Evolutionary conservation across 371 early-diverging fungal genomes (phyloP), one percentile per base, ranked within the genome.

Genomic region (Saksenaea vasiformis): DNA sequence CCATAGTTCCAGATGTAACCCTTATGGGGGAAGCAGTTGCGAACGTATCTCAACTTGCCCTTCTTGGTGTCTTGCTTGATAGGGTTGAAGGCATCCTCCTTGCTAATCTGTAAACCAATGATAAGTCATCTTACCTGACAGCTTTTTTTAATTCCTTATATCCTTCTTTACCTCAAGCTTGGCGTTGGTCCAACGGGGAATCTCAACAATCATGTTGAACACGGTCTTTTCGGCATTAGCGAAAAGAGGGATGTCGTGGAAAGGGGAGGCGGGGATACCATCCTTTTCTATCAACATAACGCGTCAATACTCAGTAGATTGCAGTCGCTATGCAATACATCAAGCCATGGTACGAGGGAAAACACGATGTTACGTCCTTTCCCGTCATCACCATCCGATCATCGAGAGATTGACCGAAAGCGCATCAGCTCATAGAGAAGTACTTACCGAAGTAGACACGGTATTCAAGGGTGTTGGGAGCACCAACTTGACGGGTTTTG

Each of bases 1-100:
- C 98, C 98, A 69, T 98, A 98, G 89, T 98, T 98, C 97, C 97
- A 98, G 67, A 93, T 90, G 81, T 97, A 98, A 44, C 99, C 99
- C 76, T 95, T 93, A 85, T 90, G 91, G 14, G 98, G 99, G 86
- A 95, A 98, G 66, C 93, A 85, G 85, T 98, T 98, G 68, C 90
- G 84, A 54, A 97, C 94, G 81, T 87, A 98, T 65, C 99, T 85
- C 51, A 94, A 88, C 76, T 93, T 92, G 67, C 92, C 95, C 79
- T 98, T 94, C 85, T 95, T 94, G 60, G 88, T 80, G 76, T 98
- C 99, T 77, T 98, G 97, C 79, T 87, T 93, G 76, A 98, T 98
- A 56, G 98, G 98, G 86, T 98, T 98, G 72, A 95, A 83, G 47
- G 77, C 59, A 58, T 86, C 89, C 66, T 87, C 89, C 78, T 91